phyloP scores from a whole-genome alignment of 1,284 basidiomycete genomes.

The Microbotryum silenes-acaulis region DNA sequence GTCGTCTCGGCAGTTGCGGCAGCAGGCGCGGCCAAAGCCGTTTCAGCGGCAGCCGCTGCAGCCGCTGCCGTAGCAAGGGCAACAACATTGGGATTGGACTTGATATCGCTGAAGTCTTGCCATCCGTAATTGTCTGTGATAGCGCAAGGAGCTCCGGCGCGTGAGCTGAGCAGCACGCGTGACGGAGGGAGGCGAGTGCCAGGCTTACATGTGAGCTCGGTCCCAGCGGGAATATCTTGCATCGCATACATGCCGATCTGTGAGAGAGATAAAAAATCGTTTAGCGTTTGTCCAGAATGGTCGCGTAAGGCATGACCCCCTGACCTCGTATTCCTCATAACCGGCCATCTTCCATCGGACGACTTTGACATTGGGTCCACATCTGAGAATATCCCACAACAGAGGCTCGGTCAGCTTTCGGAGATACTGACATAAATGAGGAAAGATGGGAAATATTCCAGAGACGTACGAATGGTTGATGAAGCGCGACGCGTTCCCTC shows the following conservation, averaged over 20 bases:
- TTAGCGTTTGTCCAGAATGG: neutral
- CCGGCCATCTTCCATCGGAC: constrained; percentile 34
- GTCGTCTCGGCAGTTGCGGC: neutral
- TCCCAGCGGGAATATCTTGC: constrained; percentile 43
- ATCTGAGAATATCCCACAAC: neutral
- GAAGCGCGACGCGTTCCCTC: constrained; percentile 46
- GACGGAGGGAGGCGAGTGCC: neutral
- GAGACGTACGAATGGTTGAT: constrained; percentile 41
- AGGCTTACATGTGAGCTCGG: constrained; percentile 40
- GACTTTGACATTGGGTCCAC: constrained; percentile 31
- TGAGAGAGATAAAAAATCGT: neutral
- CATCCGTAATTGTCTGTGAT: constrained; percentile 39
- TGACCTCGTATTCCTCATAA: constrained; percentile 45
- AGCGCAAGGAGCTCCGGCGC: constrained; percentile 26
- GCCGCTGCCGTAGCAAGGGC: neutral
- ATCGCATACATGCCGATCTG: constrained; percentile 40
- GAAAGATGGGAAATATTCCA: constrained; percentile 9
- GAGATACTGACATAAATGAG: constrained; percentile 32
- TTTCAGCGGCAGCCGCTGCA: neutral
- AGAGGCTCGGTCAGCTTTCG: neutral
- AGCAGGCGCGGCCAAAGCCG: neutral
- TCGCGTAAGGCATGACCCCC: constrained; percentile 27
- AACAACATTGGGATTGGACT: neutral
- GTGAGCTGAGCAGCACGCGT: neutral
- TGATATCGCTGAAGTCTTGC: constrained; percentile 26